Evolutionary conservation across 768 basidiomycete genomes (phyloP).

Genomic region (Pleurotus pulmonarius): DNA sequence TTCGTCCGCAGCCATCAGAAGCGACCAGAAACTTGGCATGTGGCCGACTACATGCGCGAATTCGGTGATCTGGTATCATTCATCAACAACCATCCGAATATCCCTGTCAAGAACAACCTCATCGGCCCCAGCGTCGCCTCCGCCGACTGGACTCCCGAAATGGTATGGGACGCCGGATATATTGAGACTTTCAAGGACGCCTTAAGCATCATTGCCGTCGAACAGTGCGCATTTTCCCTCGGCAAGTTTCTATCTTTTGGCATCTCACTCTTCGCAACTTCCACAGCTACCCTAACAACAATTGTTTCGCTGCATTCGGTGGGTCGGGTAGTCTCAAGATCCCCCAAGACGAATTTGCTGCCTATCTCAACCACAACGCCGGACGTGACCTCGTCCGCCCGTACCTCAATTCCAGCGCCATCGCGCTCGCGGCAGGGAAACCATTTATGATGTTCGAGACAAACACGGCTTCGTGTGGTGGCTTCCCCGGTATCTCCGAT

Average conservation of each 20-base stretch:
- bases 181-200: constrained; percentile 9
- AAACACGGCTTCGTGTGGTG: constrained; percentile 68
- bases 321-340: constrained; percentile 31
- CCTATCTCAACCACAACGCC: constrained; percentile 62
- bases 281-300: constrained; percentile 42
- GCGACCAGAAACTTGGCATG: neutral
- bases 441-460: constrained; percentile 68
- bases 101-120: constrained; percentile 23
- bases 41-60: constrained; percentile 11
- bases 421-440: constrained; percentile 38
- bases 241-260: constrained; percentile 14
- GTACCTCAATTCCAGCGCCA: constrained; percentile 48
- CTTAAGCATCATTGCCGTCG: constrained; percentile 12
- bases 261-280: constrained; percentile 26
- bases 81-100: constrained; percentile 19
- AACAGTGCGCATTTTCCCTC: constrained; percentile 16
- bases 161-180: constrained; percentile 14
- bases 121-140: constrained; percentile 14
- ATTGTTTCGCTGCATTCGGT: constrained; percentile 52
- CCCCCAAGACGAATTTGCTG: constrained; percentile 47
- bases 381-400: constrained; percentile 42
- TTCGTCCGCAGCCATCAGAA: constrained; percentile 6
- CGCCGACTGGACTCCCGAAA: constrained; percentile 14
- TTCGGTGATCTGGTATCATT: constrained; percentile 34
- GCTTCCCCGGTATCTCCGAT: constrained; percentile 60